phyloP scores from a whole-genome alignment of 805 yeast species.

The Candida pseudofarinosa region DNA sequence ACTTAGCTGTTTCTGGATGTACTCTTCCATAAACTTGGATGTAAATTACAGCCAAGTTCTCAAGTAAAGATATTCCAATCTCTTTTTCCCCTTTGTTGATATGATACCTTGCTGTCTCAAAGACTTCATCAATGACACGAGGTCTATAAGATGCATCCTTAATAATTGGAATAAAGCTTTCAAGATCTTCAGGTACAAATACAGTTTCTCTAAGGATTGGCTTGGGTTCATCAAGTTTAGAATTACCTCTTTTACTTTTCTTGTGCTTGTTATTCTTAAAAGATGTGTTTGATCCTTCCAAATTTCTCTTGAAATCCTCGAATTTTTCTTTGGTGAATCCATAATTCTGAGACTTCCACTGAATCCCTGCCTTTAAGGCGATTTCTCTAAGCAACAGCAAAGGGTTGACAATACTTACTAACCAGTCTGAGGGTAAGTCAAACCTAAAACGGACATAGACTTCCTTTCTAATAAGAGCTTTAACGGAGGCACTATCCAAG shows the following conservation, averaged over 20 bases:
- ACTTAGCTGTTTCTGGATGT: constrained; percentile 73
- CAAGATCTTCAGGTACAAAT: constrained; percentile 57
- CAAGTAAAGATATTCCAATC: constrained; percentile 58
- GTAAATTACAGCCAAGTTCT: constrained; percentile 66
- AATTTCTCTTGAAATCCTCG: constrained; percentile 25
- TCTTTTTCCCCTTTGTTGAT: constrained; percentile 41
- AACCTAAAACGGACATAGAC: constrained; percentile 63
- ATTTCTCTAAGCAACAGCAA: constrained; percentile 62
- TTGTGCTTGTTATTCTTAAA: constrained; percentile 26
- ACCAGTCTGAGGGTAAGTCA: constrained; percentile 49
- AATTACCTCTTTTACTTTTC: constrained; percentile 14
- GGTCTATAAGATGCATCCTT: constrained; percentile 69
- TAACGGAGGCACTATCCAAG: constrained; percentile 45
- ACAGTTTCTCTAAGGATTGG: constrained; percentile 33
- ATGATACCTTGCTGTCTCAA: constrained; percentile 54
- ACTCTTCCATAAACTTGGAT: constrained; percentile 83
- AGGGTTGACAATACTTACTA: constrained; percentile 25
- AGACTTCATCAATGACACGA: constrained; percentile 67
- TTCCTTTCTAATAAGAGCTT: constrained; percentile 44
- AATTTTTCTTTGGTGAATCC: constrained; percentile 43
- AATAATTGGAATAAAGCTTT: constrained; percentile 68
- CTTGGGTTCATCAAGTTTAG: constrained; percentile 6
- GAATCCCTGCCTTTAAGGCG: constrained; percentile 79
- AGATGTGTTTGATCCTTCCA: constrained; percentile 11
- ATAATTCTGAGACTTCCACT: constrained; percentile 60